Percentiles rank a stretch among this genome's conserved stretches.
Evolutionary conservation across 768 basidiomycete species (phyloP).

Genomic region (Boletus rubescentipes): DNA sequence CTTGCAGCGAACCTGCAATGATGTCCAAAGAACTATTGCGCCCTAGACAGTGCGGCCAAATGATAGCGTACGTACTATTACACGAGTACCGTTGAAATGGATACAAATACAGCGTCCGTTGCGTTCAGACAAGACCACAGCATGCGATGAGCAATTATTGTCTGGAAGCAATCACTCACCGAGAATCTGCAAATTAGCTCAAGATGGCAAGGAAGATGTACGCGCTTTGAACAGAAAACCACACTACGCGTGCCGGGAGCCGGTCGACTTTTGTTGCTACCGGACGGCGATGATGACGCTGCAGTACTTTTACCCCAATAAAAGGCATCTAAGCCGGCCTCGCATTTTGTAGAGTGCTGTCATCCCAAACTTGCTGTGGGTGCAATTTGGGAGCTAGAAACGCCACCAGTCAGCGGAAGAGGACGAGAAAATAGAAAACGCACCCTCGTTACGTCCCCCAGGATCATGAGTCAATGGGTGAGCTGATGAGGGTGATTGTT

Average conservation of each 20-base stretch:
- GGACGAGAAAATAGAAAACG: neutral
- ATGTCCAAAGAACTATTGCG: too few relatives aligned
- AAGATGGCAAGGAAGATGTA: too few relatives aligned
- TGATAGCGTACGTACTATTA: too few relatives aligned
- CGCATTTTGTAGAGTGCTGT: constrained; percentile 8
- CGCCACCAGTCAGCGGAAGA: neutral
- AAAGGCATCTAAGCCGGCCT: neutral
- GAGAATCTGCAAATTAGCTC: too few relatives aligned
- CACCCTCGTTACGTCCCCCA: neutral
- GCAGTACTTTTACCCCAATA: neutral
- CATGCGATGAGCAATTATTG: too few relatives aligned
- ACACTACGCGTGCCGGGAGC: neutral
- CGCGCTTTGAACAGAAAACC: neutral
- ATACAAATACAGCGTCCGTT: too few relatives aligned
- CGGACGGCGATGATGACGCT: neutral
- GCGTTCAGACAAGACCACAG: too few relatives aligned
- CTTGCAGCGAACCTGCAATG: too few relatives aligned
- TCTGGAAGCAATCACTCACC: too few relatives aligned
- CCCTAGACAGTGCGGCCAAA: too few relatives aligned
- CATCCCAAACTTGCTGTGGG: constrained; percentile 3
- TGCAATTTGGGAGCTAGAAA: neutral
- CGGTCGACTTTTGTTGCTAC: neutral
- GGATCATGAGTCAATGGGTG: neutral
- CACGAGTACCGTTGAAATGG: too few relatives aligned
- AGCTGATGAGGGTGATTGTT: neutral